phyloP scores from a whole-genome alignment of 2,329 filamentous ascomycete genomes.

The Orbilia brochopaga region DNA sequence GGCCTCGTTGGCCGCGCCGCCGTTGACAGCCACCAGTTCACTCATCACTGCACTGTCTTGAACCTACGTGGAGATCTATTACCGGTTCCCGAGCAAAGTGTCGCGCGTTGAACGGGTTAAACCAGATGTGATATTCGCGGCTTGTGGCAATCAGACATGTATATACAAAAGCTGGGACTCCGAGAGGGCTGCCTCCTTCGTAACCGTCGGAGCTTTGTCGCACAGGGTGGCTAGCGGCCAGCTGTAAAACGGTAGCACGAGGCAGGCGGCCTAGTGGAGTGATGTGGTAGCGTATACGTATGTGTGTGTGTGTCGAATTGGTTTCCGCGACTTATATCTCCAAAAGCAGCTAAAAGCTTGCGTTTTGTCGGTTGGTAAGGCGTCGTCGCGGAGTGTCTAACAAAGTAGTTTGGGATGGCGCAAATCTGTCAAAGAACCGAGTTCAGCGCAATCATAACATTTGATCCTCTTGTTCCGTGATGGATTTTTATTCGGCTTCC shows the following conservation, averaged over 20 bases:
- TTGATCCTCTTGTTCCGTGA: constrained; percentile 14
- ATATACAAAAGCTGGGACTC: constrained; percentile 11
- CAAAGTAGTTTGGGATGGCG: constrained; percentile 18
- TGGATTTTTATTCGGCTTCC: not conserved
- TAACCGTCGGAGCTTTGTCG: constrained; percentile 10
- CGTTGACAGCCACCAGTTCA: constrained; percentile 31
- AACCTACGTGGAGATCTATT: constrained; percentile 4
- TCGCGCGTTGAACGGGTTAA: constrained; percentile 2
- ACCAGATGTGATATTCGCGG: constrained; percentile 14
- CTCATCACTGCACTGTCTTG: constrained; percentile 20
- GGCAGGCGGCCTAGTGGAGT: not conserved
- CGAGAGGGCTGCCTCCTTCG: constrained; percentile 12
- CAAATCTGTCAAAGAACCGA: constrained; percentile 18
- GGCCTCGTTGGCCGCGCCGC: constrained; percentile 17
- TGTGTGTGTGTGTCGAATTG: constrained; percentile 15
- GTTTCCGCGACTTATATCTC: constrained; percentile 16
- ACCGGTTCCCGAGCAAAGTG: constrained; percentile 3
- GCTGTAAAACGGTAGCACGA: constrained; percentile 16
- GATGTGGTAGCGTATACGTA: constrained; percentile 10
- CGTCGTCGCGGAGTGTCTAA: constrained; percentile 15
- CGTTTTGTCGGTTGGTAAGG: constrained; percentile 15
- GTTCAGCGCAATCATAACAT: constrained; percentile 28
- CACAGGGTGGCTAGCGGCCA: constrained; percentile 22
- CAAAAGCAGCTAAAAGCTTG: constrained; percentile 10
- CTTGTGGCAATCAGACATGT: constrained; percentile 22